A percentile compares a stretch with the other conserved stretches of the same genome.
Evolutionary conservation across 2,329 filamentous ascomycete genomes (phyloP).

Genomic region (Fusarium floridanum): DNA sequence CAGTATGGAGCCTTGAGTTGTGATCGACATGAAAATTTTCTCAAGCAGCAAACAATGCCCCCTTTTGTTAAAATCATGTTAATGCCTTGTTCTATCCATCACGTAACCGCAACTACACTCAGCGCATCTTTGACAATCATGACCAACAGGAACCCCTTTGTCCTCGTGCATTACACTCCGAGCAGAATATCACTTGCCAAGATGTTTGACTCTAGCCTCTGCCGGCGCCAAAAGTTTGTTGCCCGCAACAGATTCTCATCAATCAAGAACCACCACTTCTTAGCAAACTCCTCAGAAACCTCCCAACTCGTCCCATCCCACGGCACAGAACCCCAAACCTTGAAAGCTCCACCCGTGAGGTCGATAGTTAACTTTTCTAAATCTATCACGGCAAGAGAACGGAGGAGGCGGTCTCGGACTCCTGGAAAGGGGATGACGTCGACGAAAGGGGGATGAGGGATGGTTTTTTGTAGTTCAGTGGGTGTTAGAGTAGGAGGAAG

Average conservation of each 20-base stretch:
- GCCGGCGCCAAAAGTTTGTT: conserved; percentile 33
- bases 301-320: conserved; percentile 56
- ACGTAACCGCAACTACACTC: neutral
- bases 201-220: neutral
- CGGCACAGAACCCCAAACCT: conserved; percentile 10
- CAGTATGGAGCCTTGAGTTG: neutral
- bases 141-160: no score
- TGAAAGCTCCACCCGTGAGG: conserved; percentile 1
- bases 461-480: conserved; percentile 10
- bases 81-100: neutral
- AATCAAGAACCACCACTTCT: conserved; percentile 35
- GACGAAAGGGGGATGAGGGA: conserved; percentile 21
- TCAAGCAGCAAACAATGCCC: neutral
- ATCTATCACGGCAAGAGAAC: conserved; percentile 17
- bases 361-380: conserved; percentile 11
- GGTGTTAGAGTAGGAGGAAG: conserved; percentile 8
- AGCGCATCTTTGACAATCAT: neutral
- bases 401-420: conserved; percentile 16
- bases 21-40: neutral
- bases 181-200: neutral
- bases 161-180: accelerated
- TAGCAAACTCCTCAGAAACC: conserved; percentile 56
- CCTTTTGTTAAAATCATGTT: neutral
- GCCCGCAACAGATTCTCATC: conserved; percentile 16
- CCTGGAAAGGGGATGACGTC: conserved; percentile 33